Evolutionary conservation across 2,329 filamentous ascomycete species (phyloP).

Genomic region (Waltergamsia citrina): DNA sequence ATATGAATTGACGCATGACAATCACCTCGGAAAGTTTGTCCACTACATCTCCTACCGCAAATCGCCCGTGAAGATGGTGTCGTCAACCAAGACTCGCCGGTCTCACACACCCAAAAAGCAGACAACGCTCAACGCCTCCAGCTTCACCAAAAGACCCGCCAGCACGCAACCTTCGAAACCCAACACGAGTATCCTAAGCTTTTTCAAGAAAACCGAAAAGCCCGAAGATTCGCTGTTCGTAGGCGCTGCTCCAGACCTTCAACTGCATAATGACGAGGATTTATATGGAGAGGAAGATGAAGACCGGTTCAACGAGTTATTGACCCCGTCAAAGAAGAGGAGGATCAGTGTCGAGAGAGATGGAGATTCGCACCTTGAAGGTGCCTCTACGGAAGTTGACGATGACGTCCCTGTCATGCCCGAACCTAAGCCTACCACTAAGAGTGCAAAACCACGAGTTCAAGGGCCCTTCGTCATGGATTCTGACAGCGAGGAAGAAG

Average conservation of each 20-base stretch:
- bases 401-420: too few relatives aligned
- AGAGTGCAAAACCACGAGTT: constrained; percentile 13
- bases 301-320: constrained; percentile 22
- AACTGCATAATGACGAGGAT: constrained; percentile 17
- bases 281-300: constrained; percentile 16
- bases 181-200: constrained; percentile 62
- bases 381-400: constrained; percentile 5
- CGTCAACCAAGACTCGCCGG: constrained; percentile 21
- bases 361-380: constrained; percentile 1
- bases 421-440: constrained; percentile 6
- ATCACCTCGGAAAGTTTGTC: too few relatives aligned
- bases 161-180: constrained; percentile 27
- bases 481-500: constrained; percentile 44
- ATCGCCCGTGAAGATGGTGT: constrained; percentile 20
- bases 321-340: constrained; percentile 16
- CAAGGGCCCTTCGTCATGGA: constrained; percentile 58
- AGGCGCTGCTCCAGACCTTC: constrained; percentile 14
- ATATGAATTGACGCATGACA: too few relatives aligned
- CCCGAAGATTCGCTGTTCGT: constrained; percentile 50
- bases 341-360: neutral
- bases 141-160: constrained; percentile 7
- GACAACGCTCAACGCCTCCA: constrained; percentile 4
- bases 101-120: constrained; percentile 21
- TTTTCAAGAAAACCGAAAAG: constrained; percentile 62
- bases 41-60: too few relatives aligned